Evolutionary conservation across 1,284 basidiomycete genomes (phyloP).

Genomic region (Cryptococcus sp.): DNA sequence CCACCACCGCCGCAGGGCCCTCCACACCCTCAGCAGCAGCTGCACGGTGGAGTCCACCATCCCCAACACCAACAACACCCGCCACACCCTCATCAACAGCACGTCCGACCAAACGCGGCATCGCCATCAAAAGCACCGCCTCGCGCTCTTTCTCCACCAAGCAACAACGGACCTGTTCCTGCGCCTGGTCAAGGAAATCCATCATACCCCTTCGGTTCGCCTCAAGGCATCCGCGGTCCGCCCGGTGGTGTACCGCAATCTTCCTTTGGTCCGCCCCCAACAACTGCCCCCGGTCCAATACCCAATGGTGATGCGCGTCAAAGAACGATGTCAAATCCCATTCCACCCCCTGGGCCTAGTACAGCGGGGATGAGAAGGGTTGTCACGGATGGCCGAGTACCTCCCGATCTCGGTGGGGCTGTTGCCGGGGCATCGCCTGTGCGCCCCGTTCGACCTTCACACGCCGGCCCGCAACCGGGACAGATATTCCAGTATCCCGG

Average conservation of each 20-base stretch:
- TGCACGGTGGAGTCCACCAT: constrained; percentile 3
- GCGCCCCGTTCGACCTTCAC: constrained; percentile 17
- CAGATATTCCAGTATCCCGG: constrained; percentile 49
- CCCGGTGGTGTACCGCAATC: constrained; percentile 34
- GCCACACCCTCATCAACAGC: constrained; percentile 6
- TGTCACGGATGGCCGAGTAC: constrained; percentile 37
- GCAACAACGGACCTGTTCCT: neutral
- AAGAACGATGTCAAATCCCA: constrained; percentile 29
- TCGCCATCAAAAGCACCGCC: neutral
- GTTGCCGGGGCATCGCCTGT: constrained; percentile 1
- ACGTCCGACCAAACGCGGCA: neutral
- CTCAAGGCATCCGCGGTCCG: constrained; percentile 18
- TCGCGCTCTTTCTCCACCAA: neutral
- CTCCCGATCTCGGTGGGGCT: constrained; percentile 8
- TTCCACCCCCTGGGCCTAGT: constrained; percentile 10
- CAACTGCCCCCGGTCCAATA: constrained; percentile 9
- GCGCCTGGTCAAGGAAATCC: neutral
- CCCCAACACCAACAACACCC: constrained; percentile 10
- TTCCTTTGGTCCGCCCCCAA: constrained; percentile 37
- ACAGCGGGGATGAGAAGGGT: constrained; percentile 29
- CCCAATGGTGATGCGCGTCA: constrained; percentile 15
- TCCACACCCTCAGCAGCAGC: constrained; percentile 6
- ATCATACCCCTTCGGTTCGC: neutral
- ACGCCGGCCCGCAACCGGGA: constrained; percentile 43
- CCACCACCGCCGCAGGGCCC: constrained; percentile 7